phyloP scores from a whole-genome alignment of 495 filamentous ascomycete genomes.

The Penicillium egyptiacum region DNA sequence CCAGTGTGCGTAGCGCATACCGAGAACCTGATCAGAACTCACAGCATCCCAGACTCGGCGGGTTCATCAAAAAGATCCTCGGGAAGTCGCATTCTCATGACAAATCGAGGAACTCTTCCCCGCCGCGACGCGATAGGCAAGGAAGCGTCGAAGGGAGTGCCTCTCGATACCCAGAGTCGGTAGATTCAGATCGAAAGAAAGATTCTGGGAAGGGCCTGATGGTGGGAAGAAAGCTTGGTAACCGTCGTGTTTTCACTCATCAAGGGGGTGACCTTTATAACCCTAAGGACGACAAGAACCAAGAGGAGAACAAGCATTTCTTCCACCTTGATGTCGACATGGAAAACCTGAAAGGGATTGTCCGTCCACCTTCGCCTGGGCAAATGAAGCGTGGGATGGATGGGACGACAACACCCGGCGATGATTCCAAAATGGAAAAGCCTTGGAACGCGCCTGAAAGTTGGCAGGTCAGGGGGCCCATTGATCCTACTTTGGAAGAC shows the following conservation, averaged over 20 bases:
- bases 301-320: conserved; percentile 39
- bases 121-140: conserved; percentile 45
- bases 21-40: conserved; percentile 57
- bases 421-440: conserved; percentile 19
- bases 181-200: conserved; percentile 48
- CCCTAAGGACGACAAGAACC: conserved; percentile 30
- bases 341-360: conserved; percentile 78
- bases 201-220: conserved; percentile 42
- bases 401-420: conserved; percentile 50
- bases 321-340: conserved; percentile 84
- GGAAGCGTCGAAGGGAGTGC: conserved; percentile 44
- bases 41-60: conserved; percentile 24
- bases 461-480: conserved; percentile 78
- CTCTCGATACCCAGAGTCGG: conserved; percentile 26
- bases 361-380: conserved; percentile 43
- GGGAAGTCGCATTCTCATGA: conserved; percentile 29
- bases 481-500: conserved; percentile 58
- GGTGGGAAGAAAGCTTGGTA: conserved; percentile 32
- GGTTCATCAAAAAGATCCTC: conserved; percentile 11
- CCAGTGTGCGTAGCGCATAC: conserved; percentile 60
- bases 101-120: conserved; percentile 46
- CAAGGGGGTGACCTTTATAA: conserved; percentile 35
- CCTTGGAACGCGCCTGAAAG: conserved; percentile 88
- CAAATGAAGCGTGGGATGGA: conserved; percentile 24
- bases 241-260: conserved; percentile 59